Evolutionary conservation across 1,284 basidiomycete genomes (phyloP), one percentile per base, ranked within the genome.

Genomic region (Melampsora larici-populina): DNA sequence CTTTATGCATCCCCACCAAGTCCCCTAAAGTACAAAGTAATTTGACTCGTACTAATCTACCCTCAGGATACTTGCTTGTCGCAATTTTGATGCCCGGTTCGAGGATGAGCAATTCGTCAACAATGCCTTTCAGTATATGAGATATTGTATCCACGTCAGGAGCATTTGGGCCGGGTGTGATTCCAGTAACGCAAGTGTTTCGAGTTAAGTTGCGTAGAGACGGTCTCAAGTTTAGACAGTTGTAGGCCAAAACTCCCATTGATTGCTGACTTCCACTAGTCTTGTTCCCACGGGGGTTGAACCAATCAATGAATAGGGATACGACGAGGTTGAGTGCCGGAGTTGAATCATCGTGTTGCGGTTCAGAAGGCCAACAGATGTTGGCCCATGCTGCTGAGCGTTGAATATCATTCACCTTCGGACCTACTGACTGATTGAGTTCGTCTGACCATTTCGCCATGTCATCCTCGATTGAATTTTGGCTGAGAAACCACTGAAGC

Each of bases 271-370:
- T 74, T 5, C 72, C 63, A 13, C 26, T 40, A 18, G 58, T 48
- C 7, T 74, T 74, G 18, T 74, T 74, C 36, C 72, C 48, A 18
- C 49, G 29, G 8, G 49, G 62, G 49, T 74, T 74, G 48, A 74
- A 74, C 72, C 72, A 66, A 26, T 74, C 46, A 58, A 74, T 60
- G 49, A 67, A 74, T 36, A 74, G 33, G 55, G 63, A 65, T 2
- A 74, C 1, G 1, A 15, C 64, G 2, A 74, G 11, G 7, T 74
- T 65, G 26, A 74, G 49, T 21, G 48, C 36, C 17, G 51, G 51
- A 21, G 17, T 3, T 55, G 51, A 55, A 55, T 3, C 51, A 55
- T 18, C 6, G 3, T 3, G 4, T 36, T 36, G 3, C 5, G 36
- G 36, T 36, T 36, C 36, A 36, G 36, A 36, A 36, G 36, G 36